Evolutionary conservation across 495 filamentous ascomycete genomes (phyloP).

Genomic region (Penicillium canariense): DNA sequence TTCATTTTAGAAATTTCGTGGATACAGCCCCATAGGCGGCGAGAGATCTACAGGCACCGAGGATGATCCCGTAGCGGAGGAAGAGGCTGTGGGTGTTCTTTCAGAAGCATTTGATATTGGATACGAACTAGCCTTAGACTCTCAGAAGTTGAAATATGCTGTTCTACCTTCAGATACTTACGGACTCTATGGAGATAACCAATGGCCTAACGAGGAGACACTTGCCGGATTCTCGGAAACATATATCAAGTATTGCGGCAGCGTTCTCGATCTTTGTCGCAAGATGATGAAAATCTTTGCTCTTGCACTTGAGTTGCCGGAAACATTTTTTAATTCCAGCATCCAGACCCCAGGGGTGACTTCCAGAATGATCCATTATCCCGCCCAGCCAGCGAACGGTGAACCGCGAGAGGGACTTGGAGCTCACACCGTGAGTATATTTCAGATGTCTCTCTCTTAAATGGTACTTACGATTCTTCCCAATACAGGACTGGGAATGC

Average conservation of each 20-base stretch:
- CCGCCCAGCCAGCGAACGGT: slow-evolving; percentile 29
- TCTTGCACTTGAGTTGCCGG: slow-evolving; percentile 41
- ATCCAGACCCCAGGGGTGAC: slow-evolving; percentile 43
- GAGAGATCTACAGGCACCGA: slow-evolving; percentile 29
- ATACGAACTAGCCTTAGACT: slow-evolving; percentile 36
- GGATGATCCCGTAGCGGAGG: slow-evolving; percentile 10
- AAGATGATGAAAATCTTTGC: slow-evolving; percentile 45
- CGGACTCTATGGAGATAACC: slow-evolving; percentile 28
- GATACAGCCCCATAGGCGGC: slow-evolving; percentile 30
- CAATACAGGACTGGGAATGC: slow-evolving; percentile 44
- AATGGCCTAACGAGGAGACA: slow-evolving; percentile 25
- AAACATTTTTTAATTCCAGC: slow-evolving; percentile 43
- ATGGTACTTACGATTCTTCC: not conserved
- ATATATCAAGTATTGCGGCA: slow-evolving; percentile 27
- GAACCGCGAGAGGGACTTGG: slow-evolving; percentile 43
- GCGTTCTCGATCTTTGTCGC: slow-evolving; percentile 30
- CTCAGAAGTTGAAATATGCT: slow-evolving; percentile 17
- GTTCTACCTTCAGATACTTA: slow-evolving; percentile 18
- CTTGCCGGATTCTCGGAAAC: slow-evolving; percentile 18
- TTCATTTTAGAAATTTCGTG: slow-evolving; percentile 30
- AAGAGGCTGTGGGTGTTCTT: slow-evolving; percentile 22
- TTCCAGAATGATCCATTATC: slow-evolving; percentile 46
- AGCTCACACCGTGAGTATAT: slow-evolving; percentile 36
- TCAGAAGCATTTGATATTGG: slow-evolving; percentile 44
- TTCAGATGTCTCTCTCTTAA: not conserved